Evolutionary conservation across 768 basidiomycete species (phyloP).

Genomic region (Sarcodon aspratus): DNA sequence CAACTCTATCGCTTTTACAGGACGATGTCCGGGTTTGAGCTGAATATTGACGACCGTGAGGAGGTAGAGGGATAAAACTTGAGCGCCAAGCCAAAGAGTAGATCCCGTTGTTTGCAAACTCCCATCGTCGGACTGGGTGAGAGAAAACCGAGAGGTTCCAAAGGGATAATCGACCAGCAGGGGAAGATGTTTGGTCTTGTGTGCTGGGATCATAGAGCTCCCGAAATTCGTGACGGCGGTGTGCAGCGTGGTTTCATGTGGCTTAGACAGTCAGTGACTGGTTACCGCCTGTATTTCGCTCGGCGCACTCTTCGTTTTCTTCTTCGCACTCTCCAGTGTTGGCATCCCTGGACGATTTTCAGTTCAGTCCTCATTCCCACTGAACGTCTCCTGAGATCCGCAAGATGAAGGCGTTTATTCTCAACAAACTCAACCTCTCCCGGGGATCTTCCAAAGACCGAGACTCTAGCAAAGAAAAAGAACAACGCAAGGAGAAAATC

Average conservation of each 20-base stretch:
- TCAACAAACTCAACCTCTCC: constrained; percentile 59
- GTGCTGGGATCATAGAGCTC: constrained; percentile 29
- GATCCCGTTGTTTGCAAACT: constrained; percentile 52
- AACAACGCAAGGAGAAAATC: constrained; percentile 47
- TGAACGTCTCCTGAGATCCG: neutral
- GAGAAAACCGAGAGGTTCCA: constrained; percentile 25
- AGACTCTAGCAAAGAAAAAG: constrained; percentile 28
- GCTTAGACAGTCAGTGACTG: constrained; percentile 1
- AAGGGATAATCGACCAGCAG: constrained; percentile 33
- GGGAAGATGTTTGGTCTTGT: constrained; percentile 52
- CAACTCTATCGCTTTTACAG: constrained; percentile 49
- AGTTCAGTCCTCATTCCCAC: constrained; percentile 4
- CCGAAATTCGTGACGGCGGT: no score
- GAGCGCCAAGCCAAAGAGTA: constrained; percentile 75
- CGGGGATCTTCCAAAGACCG: constrained; percentile 49
- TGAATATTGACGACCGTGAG: constrained; percentile 23
- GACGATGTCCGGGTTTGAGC: neutral
- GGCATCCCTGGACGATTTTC: constrained; percentile 4
- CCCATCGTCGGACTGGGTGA: constrained; percentile 52
- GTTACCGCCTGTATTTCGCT: constrained; percentile 1
- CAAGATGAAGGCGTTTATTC: constrained; percentile 68
- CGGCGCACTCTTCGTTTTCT: constrained; percentile 10
- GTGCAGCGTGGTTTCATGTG: no score
- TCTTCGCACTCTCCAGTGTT: constrained; percentile 6
- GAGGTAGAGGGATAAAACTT: constrained; percentile 60